Evolutionary conservation across 129 eudicot genomes (phyloP), one percentile per base, ranked within the genome.

Genomic region (Flaveria sonorensis): DNA sequence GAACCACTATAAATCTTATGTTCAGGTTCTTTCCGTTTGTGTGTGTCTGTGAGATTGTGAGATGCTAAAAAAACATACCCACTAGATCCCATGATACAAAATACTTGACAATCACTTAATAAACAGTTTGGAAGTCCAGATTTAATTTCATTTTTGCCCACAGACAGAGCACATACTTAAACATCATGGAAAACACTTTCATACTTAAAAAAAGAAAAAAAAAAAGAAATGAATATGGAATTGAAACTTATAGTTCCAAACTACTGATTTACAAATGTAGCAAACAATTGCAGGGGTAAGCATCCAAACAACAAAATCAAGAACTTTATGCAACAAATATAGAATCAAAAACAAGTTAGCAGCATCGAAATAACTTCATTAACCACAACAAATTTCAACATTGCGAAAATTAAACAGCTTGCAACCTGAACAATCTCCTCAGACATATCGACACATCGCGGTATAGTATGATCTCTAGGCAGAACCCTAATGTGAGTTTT

Each of bases 351-450:
- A 73, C 65, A 73, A 56, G 68, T 73, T 73, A 57, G 23, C 77
- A 55, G 77, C 68, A 32, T 57, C n/a, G 4, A 40, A 56, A 56
- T 18, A 26, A 56, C 42, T 56, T 50, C 47, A 72, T 53, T 36
- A 16, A 10, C 50, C 50, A 48, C n/a, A 48, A 48, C 4, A 19
- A 7, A 2, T 51, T 52, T 13, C 32, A 15, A 76, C 32, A 30
- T 63, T 62, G 65, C 40, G 59, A 47, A 70, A 51, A 14, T 32
- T 3, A 60, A 60, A 60, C 55, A 26, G 24, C 60, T 46, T 32
- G 9, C 53, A 83, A 94, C 99, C 99, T 95, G 99, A 82, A 95
- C 99, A 83, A 95, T 89, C 79, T 95, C 99, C 88, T 95, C 99
- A 1, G 96, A 85, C 89, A 91, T 85, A 7, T 89, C 81, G 15